Evolutionary conservation across 2,329 filamentous ascomycete species (phyloP), one percentile per base, ranked within the genome.

Genomic region (Diaporthe sp.): DNA sequence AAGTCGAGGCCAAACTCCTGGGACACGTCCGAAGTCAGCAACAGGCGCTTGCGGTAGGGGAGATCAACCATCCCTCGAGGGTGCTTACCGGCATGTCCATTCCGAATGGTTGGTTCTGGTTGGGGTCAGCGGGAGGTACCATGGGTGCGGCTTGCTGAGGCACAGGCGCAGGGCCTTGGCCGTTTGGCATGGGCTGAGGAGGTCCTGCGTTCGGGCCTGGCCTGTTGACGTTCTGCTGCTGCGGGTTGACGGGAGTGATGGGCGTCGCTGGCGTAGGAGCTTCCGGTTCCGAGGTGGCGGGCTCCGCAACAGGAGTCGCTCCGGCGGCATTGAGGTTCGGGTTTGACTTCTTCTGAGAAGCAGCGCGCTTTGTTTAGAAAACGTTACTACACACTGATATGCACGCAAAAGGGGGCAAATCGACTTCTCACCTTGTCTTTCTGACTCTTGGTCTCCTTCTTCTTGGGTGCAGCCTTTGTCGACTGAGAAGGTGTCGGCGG

Each of bases 401-500:
- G 63, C 63, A 76, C 57, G 68, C 61, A 74, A 60, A 73, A 70
- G 60, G 77, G 71, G 74, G 58, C 70, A 75, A 73, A 73, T 57
- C 37, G 57, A 55, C 42, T 39, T 81, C 86, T 86, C 89, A 94
- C 93, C 92, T 95, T 94, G 75, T 85, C 87, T 84, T 93, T 94
- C 7, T 90, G 87, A 76, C 87, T 89, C 84, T 93, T 93, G 7
- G 85, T 86, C 44, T 92, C 91, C 87, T 95, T 94, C 89, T 96
- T 96, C 84, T 95, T 95, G 1, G 94, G 93, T 47, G 91, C 92
- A 5, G 93, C 85, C 86, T 96, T 96, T 81, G 92, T 93, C 2
- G 87, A 83, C 81, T 95, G 93, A 71, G 91, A 92, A 1, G 94
- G 94, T 5, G 94, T 97, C 1, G 94, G 94, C 1, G 94, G 94